Base-by-base conservation (phyloP, 208 protist genomes). In the Angomonas deanei region DNA sequence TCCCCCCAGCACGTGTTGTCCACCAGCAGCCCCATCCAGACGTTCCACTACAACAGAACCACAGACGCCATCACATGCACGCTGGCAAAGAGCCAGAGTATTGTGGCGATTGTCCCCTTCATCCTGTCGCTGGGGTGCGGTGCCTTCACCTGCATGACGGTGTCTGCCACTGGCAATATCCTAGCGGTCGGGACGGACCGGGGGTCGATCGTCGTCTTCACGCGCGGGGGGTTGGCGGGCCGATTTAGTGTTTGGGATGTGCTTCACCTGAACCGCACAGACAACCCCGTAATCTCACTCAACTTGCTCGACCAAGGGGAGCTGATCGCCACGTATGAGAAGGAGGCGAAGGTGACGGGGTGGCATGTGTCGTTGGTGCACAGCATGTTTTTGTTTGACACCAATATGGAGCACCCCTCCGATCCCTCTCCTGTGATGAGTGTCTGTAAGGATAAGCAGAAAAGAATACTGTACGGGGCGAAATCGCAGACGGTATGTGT, bases 171-270 rank as follows among this genome's bases (percentile, higher is more conserved):
- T 39, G 85, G 80, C 47, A 83, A 72, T 47, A 58, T 92, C 15
- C 47, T 92, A 1, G 83, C 70, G 53, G 58, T 78, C 5, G 85
- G 79, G 28, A 88, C 81, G 3, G 60, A 63, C 13, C 57, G 30
- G 1, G 85, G 85, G 13, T 66, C 50, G 31, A 72, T 92, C 30
- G 53, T 92, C 19, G 73, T 86, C 1, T 83, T 82, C 68, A 49
- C 56, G 10, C 78, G 85, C 10, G 57, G 64, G 17, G 53, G 52
- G 15, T 19, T 39, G 1, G 38, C 47, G 1, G 56, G 64, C n/a
- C 62, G 56, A 11, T 86, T 84, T 66, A 61, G 42, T 26, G 48
- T 86, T 19, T 33, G 55, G 1, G 46, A 67, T 0, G 65, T 88
- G 27, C 62, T 92, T 17, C 65, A 84, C 66, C 30, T 59, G 1